Base-by-base conservation (phyloP, 2,329 filamentous ascomycete genomes). In the Fusarium sp. region DNA sequence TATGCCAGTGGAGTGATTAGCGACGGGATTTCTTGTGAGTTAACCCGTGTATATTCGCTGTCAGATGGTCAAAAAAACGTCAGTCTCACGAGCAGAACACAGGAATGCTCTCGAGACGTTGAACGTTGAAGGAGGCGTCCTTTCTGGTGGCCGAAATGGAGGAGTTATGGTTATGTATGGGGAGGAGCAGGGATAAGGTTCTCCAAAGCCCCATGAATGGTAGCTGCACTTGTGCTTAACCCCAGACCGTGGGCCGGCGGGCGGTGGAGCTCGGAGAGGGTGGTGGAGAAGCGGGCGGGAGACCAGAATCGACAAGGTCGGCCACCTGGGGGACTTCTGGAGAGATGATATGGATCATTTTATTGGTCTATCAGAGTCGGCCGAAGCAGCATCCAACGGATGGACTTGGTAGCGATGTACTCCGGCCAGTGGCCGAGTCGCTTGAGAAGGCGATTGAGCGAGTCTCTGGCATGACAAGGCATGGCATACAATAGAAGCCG, bases 81-180 rank as follows among this genome's bases (percentile, higher is more conserved):
- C 51, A 56, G 52, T 35, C 54, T 52, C 52, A 56, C 40, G 32
- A 55, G 28, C 44, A 65, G 48, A 52, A 52, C 40, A 64, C 46
- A 46, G 40, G 30, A 55, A 50, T 50, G 40, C 28, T 44, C 45
- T 52, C n/a, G 14, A 67, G 51, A 56, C 26, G 60, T 49, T 43
- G 37, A 55, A 69, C 60, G 52, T 66, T 62, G 56, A 62, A 65
- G 56, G 45, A 71, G 56, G 43, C 68, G 40, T 62, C 54, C 45
- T 56, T 53, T 67, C 47, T 50, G 20, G 47, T 20, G 54, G 47
- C 56, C 44, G 57, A 62, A 47, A 71, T 72, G 72, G 72, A 74
- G 59, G 68, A 74, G 64, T 46, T 67, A 59, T 68, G 57, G 55
- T 74, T 74, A 74, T 71, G 72, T 74, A 74, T 72, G 61, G 68